Conservation (phyloP, 306 rosid genomes). For the Cicer pinnatifidum region DNA sequence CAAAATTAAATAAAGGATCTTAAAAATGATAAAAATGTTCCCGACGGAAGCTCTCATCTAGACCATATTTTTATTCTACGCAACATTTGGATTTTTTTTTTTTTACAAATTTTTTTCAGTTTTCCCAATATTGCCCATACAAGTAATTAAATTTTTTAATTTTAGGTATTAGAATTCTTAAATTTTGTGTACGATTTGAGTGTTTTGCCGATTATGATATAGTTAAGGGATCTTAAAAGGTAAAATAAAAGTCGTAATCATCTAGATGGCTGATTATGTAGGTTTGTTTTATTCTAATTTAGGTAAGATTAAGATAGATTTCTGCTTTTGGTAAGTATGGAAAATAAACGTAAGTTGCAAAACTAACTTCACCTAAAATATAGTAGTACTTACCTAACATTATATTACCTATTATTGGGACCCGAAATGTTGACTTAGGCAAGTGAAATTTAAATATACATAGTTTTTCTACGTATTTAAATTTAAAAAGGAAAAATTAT, state of each 20-base stretch:
- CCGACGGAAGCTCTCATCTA: no score
- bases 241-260: neutral
- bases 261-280: neutral
- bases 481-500: no score
- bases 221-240: neutral
- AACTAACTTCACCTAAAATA: slow-evolving; percentile 37
- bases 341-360: slow-evolving; percentile 6
- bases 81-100: no score
- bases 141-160: neutral
- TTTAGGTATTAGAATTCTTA: neutral
- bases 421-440: slow-evolving; percentile 15
- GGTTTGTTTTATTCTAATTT: slow-evolving; percentile 42
- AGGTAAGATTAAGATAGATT: slow-evolving; percentile 30
- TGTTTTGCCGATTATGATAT: neutral
- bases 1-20: no score
- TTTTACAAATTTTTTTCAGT: no score
- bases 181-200: neutral
- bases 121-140: no score
- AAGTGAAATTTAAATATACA: neutral
- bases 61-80: no score
- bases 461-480: neutral
- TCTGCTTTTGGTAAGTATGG: slow-evolving; percentile 25
- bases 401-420: neutral
- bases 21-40: no score
- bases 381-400: neutral